Evolutionary conservation across 1,284 basidiomycete genomes (phyloP), one percentile per base, ranked within the genome.

Genomic region (Fomitiporia mediterranea): DNA sequence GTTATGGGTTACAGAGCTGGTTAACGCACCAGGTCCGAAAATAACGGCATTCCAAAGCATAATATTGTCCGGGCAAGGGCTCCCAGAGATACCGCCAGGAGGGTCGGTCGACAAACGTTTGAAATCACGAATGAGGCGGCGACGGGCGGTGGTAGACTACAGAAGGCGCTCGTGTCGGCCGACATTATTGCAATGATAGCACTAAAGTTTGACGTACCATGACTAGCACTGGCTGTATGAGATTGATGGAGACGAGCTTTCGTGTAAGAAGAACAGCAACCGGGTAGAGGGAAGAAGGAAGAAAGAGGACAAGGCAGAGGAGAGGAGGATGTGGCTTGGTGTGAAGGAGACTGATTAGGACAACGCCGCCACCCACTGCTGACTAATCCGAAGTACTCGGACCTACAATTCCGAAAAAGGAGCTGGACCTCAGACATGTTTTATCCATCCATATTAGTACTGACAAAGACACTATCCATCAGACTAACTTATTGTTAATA

Each of bases 21-120:
- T 27, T 38, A 6, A 74, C 86, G 65, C 58, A 93, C 94, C 89
- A 71, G 96, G 96, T 0, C 96, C 96, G 68, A 99, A 98, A 64
- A 99, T 99, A 62, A 99, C 96, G 1, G 96, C 96, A 68, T 99
- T 98, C 96, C 96, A 99, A 9, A 98, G 79, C 92, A 98, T 96
- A 70, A 99, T 96, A 70, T 98, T 98, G 71, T 98, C 96, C 0
- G 93, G 87, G 69, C 93, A 95, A 66, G 96, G 96, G 63, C 93
- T 94, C 25, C 96, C 96, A 11, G 92, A 95, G 65, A 98, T 94
- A 8, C 96, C 96, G 57, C 92, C 89, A 0, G 96, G 96, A 3
- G 96, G 94, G 69, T 98, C 96, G 15, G 85, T 87, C 38, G 92
- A 92, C 34, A 99, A 81, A 35, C 94, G 82, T 75, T 98, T 98